Evolutionary conservation across 2,329 filamentous ascomycete species (phyloP), one percentile per base, ranked within the genome.

Genomic region (Epichloe brachyelytri): DNA sequence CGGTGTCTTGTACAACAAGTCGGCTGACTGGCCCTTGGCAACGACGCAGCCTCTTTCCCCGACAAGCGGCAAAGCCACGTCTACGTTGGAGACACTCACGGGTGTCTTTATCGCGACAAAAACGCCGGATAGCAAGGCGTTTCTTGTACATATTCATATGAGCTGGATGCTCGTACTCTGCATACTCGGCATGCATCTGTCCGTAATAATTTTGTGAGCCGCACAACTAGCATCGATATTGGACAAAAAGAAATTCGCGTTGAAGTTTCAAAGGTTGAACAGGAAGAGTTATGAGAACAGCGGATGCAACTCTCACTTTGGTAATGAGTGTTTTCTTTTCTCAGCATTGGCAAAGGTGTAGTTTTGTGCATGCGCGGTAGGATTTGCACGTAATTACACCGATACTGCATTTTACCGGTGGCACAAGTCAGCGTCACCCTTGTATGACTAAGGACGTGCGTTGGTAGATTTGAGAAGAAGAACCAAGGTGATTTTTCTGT

Each of bases 1-100:
- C 55, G 82, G 80, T 7, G 70, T 84, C 19, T 70, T 79, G 58
- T 76, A 76, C 55, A 59, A 59, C 36, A 65, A 64, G 3, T 60
- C 63, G 11, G 64, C 62, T 15, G 71, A 74, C 52, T 76, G 69
- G 68, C 66, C 68, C 4, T 58, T 69, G n/a, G 59, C 62, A 7
- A 62, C 63, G 41, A 56, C 57, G 5, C 48, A 57, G 7, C 58
- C 59, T 11, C 49, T 55, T 11, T 55, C 58, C 20, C 54, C 56
- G 34, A 57, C 59, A 12, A 55, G 55, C 11, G 56, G 59, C 1
- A 26, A 43, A 37, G 47, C 58, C 5, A 57, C 59, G 0, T 38
- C 40, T 5, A 53, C 56, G 17, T 59, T 57, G 0, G 57, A 56
- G 38, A 57, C 55, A 1, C 54, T 64, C 52, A 67, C 65, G 15